A percentile compares a stretch with the other conserved stretches of the same genome.
These are phyloP conservation scores for Thielaviopsis punctulata DNA, from an alignment of 2,329 filamentous ascomycete species.

Conservation along the genomic window DNA sequence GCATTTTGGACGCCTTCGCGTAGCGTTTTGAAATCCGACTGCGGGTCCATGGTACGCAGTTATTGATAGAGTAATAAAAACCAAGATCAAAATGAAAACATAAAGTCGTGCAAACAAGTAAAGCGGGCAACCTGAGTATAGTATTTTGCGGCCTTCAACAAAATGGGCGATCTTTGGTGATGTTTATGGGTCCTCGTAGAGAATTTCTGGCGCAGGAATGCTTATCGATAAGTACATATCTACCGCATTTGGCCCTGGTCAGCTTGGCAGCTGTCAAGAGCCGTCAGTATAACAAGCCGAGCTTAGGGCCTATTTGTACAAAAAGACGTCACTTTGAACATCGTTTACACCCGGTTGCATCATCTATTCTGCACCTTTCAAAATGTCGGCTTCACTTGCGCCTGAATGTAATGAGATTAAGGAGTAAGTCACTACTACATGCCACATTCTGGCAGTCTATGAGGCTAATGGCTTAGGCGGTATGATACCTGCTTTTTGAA, in stretches of 20 bases:
- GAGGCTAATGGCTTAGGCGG: conserved; percentile 35
- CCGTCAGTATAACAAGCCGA: not conserved
- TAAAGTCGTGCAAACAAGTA: not conserved
- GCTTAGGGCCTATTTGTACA: not conserved
- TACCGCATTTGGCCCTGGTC: not conserved
- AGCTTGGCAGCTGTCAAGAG: not conserved
- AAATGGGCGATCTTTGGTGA: not conserved
- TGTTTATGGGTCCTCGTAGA: not conserved
- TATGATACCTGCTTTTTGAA: conserved; percentile 97
- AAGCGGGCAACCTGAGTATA: not conserved
- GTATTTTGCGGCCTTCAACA: not conserved
- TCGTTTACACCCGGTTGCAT: not conserved
- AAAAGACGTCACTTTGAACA: not conserved
- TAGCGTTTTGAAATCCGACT: conserved; percentile 57
- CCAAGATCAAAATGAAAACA: not conserved
- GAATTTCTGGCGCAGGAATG: conserved; percentile 9
- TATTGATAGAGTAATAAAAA: too few relatives aligned
- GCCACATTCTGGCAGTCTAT: not conserved
- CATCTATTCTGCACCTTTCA: conserved; percentile 1
- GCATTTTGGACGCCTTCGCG: conserved; percentile 59
- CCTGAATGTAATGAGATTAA: conserved; percentile 92
- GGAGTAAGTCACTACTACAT: conserved; percentile 43
- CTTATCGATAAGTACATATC: conserved; percentile 10
- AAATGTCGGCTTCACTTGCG: conserved; percentile 86
- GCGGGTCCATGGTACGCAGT: conserved; percentile 37